Evolutionary conservation across 495 filamentous ascomycete species (phyloP), one percentile per base, ranked within the genome.

Genomic region (Penicillium verhagenii): DNA sequence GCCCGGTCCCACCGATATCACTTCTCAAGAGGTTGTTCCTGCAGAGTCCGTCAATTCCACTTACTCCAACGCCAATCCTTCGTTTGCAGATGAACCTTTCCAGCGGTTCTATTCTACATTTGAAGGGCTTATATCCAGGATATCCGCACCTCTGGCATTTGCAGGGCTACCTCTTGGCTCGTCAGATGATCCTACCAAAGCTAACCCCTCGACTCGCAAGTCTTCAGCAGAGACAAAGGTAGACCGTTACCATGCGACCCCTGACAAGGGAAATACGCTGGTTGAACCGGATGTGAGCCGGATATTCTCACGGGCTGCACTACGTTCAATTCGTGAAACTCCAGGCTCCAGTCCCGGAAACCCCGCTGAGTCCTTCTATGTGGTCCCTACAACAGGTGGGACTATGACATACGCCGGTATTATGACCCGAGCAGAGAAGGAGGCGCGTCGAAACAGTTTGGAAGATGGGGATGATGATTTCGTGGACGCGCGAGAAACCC

Each of bases 381-480:
- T 98, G 1, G 94, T 98, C 0, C 94, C 93, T 8, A 86, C 88
- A 0, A 89, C 89, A 5, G 94, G 94, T 24, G 89, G 91, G 52
- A 96, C 91, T 0, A 83, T 89, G 38, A 89, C 90, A 0, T 98
- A 97, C 65, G 92, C 94, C 4, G 88, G 84, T 40, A 95, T 98
- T 24, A 74, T 96, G 1, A 82, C 82, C 8, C 83, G 88, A 52
- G 86, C 84, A 2, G 81, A 87, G 48, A 87, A 85, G 49, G 86
- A 86, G 74, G 72, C 79, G 59, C 71, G 75, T 40, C 52, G 71
- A 35, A 70, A 68, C 48, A 73, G 68, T 40, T 56, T 79, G 3
- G 82, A 85, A 4, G 76, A 83, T 6, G 82, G 80, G n/a, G 87
- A 90, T 26, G 85, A 91, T 19, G 88, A 90, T 53, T 96, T 96